Conservation (phyloP, 306 rosid species). For the Cercis canadensis region DNA sequence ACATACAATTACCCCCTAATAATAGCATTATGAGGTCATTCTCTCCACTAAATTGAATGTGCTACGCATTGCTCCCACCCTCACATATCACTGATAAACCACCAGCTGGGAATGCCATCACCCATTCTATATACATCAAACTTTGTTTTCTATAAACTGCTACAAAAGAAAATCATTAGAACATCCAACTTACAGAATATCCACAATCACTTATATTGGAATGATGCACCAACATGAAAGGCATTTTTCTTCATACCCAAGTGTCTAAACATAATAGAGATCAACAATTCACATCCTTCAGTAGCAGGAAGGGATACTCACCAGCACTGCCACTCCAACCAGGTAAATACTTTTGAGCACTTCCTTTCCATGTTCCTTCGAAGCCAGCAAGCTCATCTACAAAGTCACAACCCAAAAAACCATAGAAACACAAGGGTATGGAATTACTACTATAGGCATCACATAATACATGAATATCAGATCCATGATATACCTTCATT, state of each 20-base stretch:
- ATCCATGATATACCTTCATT: slow-evolving; percentile 64
- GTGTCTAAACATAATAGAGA: background rate
- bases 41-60: slow-evolving; percentile 13
- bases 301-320: slow-evolving; percentile 39
- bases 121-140: background rate
- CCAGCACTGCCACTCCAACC: slow-evolving; percentile 62
- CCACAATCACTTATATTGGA: slow-evolving; percentile 13
- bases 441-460: slow-evolving; percentile 7
- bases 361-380: slow-evolving; percentile 78
- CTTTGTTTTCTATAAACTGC: background rate
- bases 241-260: background rate
- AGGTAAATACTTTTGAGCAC: slow-evolving; percentile 65
- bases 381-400: slow-evolving; percentile 74
- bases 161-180: background rate
- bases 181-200: no score
- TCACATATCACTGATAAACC: background rate
- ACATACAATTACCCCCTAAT: background rate
- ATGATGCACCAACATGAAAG: slow-evolving; percentile 1
- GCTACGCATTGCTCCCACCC: background rate
- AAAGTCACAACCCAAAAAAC: slow-evolving; percentile 34
- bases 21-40: slow-evolving; percentile 7
- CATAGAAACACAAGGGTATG: background rate
- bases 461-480: slow-evolving; percentile 13
- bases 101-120: background rate
- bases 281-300: slow-evolving; percentile 5